These are phyloP conservation scores for Phallus indusiatus DNA, from an alignment of 768 basidiomycete genomes.

Conservation along the genomic window DNA sequence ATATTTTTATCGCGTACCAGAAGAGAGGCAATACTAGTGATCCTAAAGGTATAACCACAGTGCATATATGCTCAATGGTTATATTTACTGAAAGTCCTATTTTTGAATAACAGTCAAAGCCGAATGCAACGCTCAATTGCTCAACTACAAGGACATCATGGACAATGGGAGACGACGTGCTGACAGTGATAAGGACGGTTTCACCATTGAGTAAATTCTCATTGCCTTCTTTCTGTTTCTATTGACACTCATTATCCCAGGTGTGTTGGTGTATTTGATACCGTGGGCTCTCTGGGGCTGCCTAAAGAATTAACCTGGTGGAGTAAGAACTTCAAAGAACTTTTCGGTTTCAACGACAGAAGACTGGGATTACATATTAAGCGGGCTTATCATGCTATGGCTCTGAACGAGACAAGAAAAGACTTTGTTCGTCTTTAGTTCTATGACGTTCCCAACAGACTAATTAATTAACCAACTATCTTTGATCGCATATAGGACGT, in stretches of 20 bases:
- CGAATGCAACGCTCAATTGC: slow-evolving; percentile 26
- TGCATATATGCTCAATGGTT: no score
- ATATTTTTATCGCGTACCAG: slow-evolving; percentile 54
- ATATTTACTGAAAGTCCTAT: background rate
- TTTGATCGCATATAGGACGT: background rate
- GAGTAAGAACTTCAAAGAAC: slow-evolving; percentile 33
- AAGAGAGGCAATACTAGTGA: slow-evolving; percentile 48
- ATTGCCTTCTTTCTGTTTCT: no score
- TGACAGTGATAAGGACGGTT: slow-evolving; percentile 33
- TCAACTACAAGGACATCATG: slow-evolving; percentile 42
- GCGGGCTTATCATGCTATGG: slow-evolving; percentile 59
- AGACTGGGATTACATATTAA: slow-evolving; percentile 54
- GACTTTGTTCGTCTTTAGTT: slow-evolving; percentile 47
- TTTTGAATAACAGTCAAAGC: background rate
- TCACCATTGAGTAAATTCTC: slow-evolving; percentile 49
- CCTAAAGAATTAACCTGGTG: slow-evolving; percentile 52
- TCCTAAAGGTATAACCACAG: slow-evolving; percentile 27
- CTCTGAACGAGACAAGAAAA: slow-evolving; percentile 53
- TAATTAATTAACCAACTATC: no score
- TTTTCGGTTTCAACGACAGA: slow-evolving; percentile 58
- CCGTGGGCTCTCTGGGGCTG: slow-evolving; percentile 61
- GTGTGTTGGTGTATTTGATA: slow-evolving; percentile 69
- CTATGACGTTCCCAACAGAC: no score
- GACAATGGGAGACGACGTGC: slow-evolving; percentile 48
- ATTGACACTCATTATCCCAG: slow-evolving; percentile 21